Percentiles rank a stretch among this genome's conserved stretches.
phyloP scores from a whole-genome alignment of 306 rosid species.

The Rosa multiflora region DNA sequence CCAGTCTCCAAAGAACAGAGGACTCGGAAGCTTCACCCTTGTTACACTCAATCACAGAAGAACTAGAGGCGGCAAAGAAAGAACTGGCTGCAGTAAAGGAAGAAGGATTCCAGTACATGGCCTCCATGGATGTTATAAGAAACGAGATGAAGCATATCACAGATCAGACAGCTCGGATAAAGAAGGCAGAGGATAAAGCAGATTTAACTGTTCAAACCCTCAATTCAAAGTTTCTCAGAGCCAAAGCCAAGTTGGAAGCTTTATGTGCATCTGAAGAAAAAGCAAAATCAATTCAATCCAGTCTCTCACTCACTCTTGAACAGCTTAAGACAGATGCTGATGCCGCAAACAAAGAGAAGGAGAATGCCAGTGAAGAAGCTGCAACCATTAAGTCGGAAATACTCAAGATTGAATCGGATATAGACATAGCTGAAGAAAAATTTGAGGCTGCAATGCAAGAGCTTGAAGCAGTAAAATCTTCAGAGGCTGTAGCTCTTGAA shows the following conservation, averaged over 20 bases:
- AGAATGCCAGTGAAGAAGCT: constrained; percentile 40
- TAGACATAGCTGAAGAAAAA: constrained; percentile 58
- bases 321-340: constrained; percentile 56
- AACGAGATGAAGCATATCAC: constrained; percentile 66
- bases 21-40: constrained; percentile 36
- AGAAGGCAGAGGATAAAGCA: constrained; percentile 47
- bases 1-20: constrained; percentile 31
- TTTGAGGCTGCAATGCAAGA: constrained; percentile 61
- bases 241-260: constrained; percentile 69
- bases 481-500: constrained; percentile 61
- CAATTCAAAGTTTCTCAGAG: constrained; percentile 69
- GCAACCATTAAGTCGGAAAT: constrained; percentile 45
- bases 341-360: constrained; percentile 56
- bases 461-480: constrained; percentile 60
- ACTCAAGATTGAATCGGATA: constrained; percentile 49
- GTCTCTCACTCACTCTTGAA: constrained; percentile 54
- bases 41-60: constrained; percentile 46
- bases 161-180: constrained; percentile 38
- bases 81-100: constrained; percentile 58
- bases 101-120: constrained; percentile 80
- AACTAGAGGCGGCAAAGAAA: constrained; percentile 58
- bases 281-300: constrained; percentile 50
- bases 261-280: constrained; percentile 67
- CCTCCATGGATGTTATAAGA: constrained; percentile 82
- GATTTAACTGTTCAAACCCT: constrained; percentile 52